Conservation (phyloP, 2,329 filamentous ascomycete species). For the Ceratocystis harringtonii region DNA sequence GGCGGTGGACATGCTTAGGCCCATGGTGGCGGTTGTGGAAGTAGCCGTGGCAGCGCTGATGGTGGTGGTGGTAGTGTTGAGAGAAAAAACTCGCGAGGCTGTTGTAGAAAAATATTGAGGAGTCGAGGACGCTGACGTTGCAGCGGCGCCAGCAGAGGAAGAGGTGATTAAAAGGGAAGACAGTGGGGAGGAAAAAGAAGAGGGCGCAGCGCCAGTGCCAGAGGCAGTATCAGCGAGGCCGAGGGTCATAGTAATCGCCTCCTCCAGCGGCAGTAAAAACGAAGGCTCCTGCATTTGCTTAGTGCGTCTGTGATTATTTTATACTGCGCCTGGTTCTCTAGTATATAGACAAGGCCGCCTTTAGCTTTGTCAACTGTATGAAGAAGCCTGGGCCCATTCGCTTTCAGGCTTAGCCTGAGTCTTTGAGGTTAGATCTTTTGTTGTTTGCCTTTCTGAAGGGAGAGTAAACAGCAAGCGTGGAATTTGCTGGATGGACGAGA, state of each 20-base stretch:
- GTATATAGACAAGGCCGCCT: too few species aligned
- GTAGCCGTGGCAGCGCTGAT: too few species aligned
- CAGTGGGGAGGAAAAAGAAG: constrained; percentile 8
- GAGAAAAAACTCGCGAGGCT: background rate
- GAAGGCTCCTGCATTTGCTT: constrained; percentile 9
- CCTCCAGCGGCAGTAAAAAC: constrained; percentile 1
- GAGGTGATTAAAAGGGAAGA: background rate
- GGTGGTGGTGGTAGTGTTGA: constrained; percentile 12
- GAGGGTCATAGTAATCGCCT: constrained; percentile 6
- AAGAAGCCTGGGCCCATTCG: background rate
- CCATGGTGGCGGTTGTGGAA: constrained; percentile 18
- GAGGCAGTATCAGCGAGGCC: constrained; percentile 9
- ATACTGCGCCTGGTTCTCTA: background rate
- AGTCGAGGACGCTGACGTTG: background rate
- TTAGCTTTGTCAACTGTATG: background rate
- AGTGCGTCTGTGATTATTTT: background rate
- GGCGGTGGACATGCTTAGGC: constrained; percentile 23
- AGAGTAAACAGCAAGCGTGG: too few species aligned
- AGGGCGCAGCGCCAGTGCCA: background rate
- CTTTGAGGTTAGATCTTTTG: background rate
- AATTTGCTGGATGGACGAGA: too few species aligned
- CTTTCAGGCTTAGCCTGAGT: constrained; percentile 3
- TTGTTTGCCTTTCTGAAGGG: too few species aligned
- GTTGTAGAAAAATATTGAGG: background rate
- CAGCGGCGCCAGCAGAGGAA: background rate